Base-by-base conservation (phyloP, 2,329 filamentous ascomycete species). In the Colletotrichum sp. region DNA sequence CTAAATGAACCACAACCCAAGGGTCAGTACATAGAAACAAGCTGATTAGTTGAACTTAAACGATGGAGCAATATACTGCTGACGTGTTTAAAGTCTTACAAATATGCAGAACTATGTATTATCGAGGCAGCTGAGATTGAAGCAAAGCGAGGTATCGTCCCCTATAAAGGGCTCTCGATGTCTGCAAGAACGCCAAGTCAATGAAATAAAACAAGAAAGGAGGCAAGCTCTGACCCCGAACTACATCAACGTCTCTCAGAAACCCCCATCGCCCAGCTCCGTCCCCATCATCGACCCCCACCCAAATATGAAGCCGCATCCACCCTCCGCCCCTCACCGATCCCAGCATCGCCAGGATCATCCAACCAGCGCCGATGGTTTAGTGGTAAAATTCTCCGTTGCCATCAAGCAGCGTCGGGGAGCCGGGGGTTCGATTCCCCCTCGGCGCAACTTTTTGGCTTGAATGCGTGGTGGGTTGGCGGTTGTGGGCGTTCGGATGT, bases 361-460 rank as follows among this genome's bases (percentile, higher is more conserved):
- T n/a, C 13, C 10, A 32, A 24, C 16, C 63, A 66, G 63, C 63
- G 63, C 63, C 63, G 63, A 66, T 66, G 63, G 63, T 66, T 66
- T 66, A 66, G 63, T 66, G 63, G 63, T 52, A 66, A 66, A 66
- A 66, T 66, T 66, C 32, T 69, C 70, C 26, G 26, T 67, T 60
- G 63, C 63, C 63, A 66, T 32, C 26, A 15, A 66, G 39, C 63
- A 66, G 63, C 63, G 63, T 66, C 63, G 39, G 63, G 63, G 63
- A 66, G 63, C 63, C 63, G 63, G 63, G 63, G 63, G 63, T 66
- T 52, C 63, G 63, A 66, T 66, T 66, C 39, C 39, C 63, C 63
- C 63, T 66, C 63, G 63, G 63, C 63, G 63, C 39, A 60, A 16
- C 30, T 21, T 32, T 16, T 52, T 66, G 18, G 39, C 3, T 32